Evolutionary conservation across 371 early-diverging fungal genomes (phyloP).

Genomic region (Blastocladiella emersonii): DNA sequence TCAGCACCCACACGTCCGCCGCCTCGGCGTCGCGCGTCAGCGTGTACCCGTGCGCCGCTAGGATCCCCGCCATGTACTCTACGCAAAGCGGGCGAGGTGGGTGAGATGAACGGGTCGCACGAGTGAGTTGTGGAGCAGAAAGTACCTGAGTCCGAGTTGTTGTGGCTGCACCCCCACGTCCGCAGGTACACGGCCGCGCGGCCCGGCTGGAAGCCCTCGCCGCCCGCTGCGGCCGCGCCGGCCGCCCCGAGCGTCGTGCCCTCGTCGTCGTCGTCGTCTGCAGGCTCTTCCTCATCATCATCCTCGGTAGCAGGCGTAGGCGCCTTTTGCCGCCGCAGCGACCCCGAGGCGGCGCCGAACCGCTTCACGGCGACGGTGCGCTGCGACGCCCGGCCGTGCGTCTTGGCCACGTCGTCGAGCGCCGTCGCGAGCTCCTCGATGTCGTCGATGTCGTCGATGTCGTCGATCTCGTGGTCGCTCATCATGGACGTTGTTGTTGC

Average conservation of each 20-base stretch:
- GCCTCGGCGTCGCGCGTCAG: constrained; percentile 18
- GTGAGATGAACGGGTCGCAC: background rate
- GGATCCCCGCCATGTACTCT: constrained; percentile 39
- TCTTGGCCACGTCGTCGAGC: background rate
- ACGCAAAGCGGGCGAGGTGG: background rate
- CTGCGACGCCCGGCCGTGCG: background rate
- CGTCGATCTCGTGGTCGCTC: no score
- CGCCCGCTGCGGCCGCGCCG: background rate
- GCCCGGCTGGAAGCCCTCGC: constrained; percentile 9
- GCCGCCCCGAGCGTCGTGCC: no score
- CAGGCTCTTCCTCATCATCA: background rate
- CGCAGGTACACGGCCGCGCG: constrained; percentile 23
- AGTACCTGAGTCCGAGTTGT: constrained; percentile 14
- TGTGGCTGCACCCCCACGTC: constrained; percentile 34
- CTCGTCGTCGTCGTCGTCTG: background rate
- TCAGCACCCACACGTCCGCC: constrained; percentile 36
- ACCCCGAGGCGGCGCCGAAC: background rate
- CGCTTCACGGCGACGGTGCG: background rate
- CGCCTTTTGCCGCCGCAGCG: no score
- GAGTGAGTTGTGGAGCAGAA: background rate
- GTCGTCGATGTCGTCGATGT: constrained; percentile 1
- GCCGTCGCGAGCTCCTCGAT: background rate
- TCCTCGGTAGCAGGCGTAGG: background rate
- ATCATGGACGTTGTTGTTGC: no score
- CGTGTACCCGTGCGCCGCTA: constrained; percentile 26